Evolutionary conservation across 495 filamentous ascomycete genomes (phyloP), one percentile per base, ranked within the genome.

Genomic region (Aspergillus nanangensis): DNA sequence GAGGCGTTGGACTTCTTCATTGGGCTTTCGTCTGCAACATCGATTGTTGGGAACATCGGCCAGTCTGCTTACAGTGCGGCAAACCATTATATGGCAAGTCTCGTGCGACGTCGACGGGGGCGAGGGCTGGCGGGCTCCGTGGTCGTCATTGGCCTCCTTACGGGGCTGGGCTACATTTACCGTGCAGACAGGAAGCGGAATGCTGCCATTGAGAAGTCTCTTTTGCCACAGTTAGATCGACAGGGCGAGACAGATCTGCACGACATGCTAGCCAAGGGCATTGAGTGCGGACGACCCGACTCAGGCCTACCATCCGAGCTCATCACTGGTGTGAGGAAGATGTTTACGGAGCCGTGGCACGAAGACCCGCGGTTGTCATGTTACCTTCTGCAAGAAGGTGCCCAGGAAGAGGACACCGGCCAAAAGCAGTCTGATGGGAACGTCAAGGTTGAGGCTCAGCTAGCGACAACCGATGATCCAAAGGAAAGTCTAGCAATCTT

Each of bases 131-230:
- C 67, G 3, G 69, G 60, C 0, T 74, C 75, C 7, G 71, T 71
- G 2, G 64, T 83, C 43, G 69, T 81, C 44, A 79, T 84, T 31
- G 79, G 77, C 7, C 69, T 70, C 3, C 71, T 84, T 24, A 69
- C 77, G 14, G 81, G 80, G 1, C 62, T 76, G 13, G 81, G 81
- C 0, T 80, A 80, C 41, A 20, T 44, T 20, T 14, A 14, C 11
- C 41, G 41, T 21, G 27, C 15, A 19, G 8, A 14, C 13, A 21
- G 13, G 9, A 18, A n/a, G 10, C 23, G n/a, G 3, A 9, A 13
- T 9, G 23, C 29, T 14, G n/a, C 14, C 13, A 9, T 19, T 33
- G 13, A 38, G 10, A 38, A 38, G 35, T 15, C 35, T 17, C 10
- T 17, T 17, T 10, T 38, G 13, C 35, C 35, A 10, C 35, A 10